Percentiles rank a stretch among this genome's conserved stretches.
Conservation (phyloP, 768 basidiomycete species). For the Agaricus subrufescens region DNA sequence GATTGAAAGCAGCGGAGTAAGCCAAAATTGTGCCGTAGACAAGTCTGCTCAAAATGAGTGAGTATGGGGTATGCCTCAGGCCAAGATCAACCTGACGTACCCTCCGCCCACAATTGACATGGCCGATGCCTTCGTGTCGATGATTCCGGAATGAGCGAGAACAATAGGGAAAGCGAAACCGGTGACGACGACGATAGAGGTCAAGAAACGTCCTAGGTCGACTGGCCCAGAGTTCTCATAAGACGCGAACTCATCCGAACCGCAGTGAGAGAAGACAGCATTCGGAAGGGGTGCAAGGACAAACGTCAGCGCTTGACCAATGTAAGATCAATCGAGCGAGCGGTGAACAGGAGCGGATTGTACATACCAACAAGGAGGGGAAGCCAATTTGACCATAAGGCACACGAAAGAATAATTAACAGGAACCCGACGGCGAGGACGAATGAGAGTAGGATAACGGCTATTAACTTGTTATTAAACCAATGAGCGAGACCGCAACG, state of each 20-base stretch:
- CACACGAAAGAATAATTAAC: conserved; percentile 95
- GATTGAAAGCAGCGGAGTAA: conserved; percentile 78
- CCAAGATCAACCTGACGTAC: conserved; percentile 35
- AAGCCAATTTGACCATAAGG: conserved; percentile 94
- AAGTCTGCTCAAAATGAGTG: conserved; percentile 36
- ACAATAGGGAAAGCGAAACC: conserved; percentile 93
- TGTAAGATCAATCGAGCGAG: not conserved
- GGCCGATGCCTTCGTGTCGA: conserved; percentile 75
- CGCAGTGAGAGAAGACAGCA: conserved; percentile 90
- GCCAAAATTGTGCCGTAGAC: conserved; percentile 91
- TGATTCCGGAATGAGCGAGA: conserved; percentile 87
- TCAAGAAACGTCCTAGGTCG: conserved; percentile 94
- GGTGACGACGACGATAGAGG: conserved; percentile 83
- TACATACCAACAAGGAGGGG: conserved; percentile 90
- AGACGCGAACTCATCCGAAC: conserved; percentile 81
- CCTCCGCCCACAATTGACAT: conserved; percentile 97
- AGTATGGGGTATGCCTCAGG: not conserved
- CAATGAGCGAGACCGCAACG: not conserved
- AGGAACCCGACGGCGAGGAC: conserved; percentile 97
- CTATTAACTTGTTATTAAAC: conserved; percentile 34
- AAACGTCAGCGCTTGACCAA: conserved; percentile 75
- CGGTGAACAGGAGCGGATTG: not conserved
- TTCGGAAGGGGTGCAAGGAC: conserved; percentile 96
- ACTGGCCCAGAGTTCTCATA: conserved; percentile 60
- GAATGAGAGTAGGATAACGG: conserved; percentile 95